Conservation (phyloP, 129 eudicot genomes). For the Gnaphalium uliginosum region DNA sequence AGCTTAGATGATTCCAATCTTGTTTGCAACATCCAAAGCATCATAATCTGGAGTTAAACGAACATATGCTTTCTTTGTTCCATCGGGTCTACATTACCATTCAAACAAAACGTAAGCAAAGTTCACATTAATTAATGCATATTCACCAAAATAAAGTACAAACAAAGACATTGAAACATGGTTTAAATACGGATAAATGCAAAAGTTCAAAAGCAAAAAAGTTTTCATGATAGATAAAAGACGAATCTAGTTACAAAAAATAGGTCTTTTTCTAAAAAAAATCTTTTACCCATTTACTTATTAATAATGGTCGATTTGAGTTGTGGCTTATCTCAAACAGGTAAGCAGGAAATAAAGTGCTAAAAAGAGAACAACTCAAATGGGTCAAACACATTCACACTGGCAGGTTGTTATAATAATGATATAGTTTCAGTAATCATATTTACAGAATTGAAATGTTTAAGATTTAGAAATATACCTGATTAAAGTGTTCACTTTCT, state of each 20-base stretch:
- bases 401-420: not conserved
- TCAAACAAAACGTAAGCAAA: not conserved
- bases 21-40: slow-evolving; percentile 64
- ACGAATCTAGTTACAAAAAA: not conserved
- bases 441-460: not conserved
- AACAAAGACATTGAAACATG: not conserved
- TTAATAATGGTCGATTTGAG: not conserved
- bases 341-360: not conserved
- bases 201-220: not conserved
- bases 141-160: not conserved
- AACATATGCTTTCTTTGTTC: slow-evolving; percentile 62
- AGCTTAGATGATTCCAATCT: slow-evolving; percentile 59
- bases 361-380: not conserved
- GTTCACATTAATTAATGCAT: not conserved
- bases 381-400: not conserved
- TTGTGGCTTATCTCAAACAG: not conserved
- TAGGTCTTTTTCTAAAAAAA: not conserved
- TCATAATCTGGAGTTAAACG: slow-evolving; percentile 60
- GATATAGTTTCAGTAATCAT: not conserved
- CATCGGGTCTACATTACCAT: slow-evolving; percentile 49
- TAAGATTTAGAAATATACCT: slow-evolving; percentile 34
- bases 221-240: not conserved
- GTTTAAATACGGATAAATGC: not conserved
- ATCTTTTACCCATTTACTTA: not conserved
- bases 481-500: slow-evolving; percentile 73